Evolutionary conservation across 805 yeast species (phyloP).

Genomic region (Hyphopichia homilentoma): DNA sequence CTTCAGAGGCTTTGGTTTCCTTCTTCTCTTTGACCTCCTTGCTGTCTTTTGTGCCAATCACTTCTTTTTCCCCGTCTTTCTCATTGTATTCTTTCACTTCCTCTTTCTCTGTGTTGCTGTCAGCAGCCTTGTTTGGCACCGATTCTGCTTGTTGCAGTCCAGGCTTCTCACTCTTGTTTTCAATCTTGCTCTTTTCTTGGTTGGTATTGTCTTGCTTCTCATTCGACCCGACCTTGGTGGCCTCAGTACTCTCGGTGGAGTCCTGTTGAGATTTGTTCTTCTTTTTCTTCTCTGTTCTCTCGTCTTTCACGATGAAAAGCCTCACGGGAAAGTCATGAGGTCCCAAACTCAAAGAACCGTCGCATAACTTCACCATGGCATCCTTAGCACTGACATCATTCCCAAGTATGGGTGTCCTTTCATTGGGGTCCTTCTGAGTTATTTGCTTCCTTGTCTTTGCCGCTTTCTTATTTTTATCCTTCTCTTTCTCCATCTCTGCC

Average conservation of each 20-base stretch:
- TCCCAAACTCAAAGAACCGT: constrained; percentile 67
- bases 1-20: constrained; percentile 5
- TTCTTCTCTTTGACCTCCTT: constrained; percentile 12
- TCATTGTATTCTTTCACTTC: constrained; percentile 9
- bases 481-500: constrained; percentile 31
- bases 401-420: constrained; percentile 32
- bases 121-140: constrained; percentile 5
- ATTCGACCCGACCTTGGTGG: constrained; percentile 76
- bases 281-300: constrained; percentile 51
- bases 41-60: constrained; percentile 7
- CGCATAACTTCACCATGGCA: constrained; percentile 84
- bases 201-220: constrained; percentile 40
- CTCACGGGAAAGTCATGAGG: constrained; percentile 80
- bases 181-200: neutral
- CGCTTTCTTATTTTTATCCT: constrained; percentile 10
- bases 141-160: too few species aligned
- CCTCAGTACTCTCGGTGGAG: constrained; percentile 72
- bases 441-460: neutral
- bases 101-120: constrained; percentile 12
- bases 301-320: constrained; percentile 82
- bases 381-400: constrained; percentile 61
- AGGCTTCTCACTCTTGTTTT: too few species aligned
- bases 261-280: constrained; percentile 43
- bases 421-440: constrained; percentile 3
- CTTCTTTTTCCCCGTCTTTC: constrained; percentile 10